Evolutionary conservation across 148 eudicot genomes (phyloP), one percentile per base, ranked within the genome.

Genomic region (Rhododendron ferrugineum): DNA sequence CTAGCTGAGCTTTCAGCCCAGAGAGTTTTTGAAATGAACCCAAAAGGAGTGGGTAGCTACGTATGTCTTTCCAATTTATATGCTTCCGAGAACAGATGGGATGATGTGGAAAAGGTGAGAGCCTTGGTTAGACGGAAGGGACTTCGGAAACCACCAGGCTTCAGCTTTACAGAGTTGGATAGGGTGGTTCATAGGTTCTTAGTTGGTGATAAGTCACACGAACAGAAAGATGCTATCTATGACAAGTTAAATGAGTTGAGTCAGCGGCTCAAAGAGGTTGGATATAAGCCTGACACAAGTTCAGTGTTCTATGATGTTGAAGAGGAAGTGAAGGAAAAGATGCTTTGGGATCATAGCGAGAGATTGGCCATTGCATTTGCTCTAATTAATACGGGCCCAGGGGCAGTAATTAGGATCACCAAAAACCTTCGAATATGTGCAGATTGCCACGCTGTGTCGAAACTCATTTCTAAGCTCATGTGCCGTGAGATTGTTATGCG

Each of bases 51-150:
- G 68, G 82, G 89, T 32, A 85, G 87, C 85, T 88, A 90, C 30
- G 68, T 90, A 30, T 87, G 86, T 32, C 86, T 88, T 47, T 90
- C 92, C 42, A 88, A 90, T 79, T 66, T 83, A 60, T 89, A 87
- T 79, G 90, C 90, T 82, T 54, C 79, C 78, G 87, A 90, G 80
- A 85, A 89, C 84, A 85, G 88, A 77, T 90, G 92, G 92, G 86
- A 58, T 84, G 88, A 87, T 83, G 90, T 86, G 34, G 89, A 90
- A 62, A 85, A 81, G 70, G 66, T 90, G 86, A 84, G 90, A 87
- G 77, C 49, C 74, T 36, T 81, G 64, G 87, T 79, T 79, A 88
- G 87, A 52, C 66, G 73, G 66, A 86, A 88, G 83, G 87, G 84
- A 78, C 73, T 84, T 54, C 37, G 20, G 81, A 87, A 86, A 82